phyloP scores from a whole-genome alignment of 2,329 filamentous ascomycete species.

The Fusarium sublunatum region DNA sequence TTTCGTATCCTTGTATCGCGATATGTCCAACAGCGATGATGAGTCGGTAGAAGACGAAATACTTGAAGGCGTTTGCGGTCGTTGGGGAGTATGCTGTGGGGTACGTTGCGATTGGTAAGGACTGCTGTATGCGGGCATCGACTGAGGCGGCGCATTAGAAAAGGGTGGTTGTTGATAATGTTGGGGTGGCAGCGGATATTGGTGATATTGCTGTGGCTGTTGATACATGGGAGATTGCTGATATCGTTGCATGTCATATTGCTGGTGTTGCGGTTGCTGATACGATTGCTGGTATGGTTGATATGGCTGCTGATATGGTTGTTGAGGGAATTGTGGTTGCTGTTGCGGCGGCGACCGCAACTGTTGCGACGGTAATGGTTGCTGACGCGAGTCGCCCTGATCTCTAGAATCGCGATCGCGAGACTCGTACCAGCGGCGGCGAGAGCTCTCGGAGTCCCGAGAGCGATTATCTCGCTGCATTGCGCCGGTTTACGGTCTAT shows the following conservation, averaged over 20 bases:
- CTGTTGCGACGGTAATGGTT: conserved; percentile 21
- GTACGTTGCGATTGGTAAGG: conserved; percentile 33
- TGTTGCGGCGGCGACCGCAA: conserved; percentile 23
- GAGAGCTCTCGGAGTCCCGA: conserved; percentile 66
- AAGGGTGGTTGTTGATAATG: conserved; percentile 36
- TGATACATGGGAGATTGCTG: conserved; percentile 40
- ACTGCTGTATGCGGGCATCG: conserved; percentile 35
- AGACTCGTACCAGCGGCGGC: conserved; percentile 59
- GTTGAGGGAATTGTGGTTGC: conserved; percentile 33
- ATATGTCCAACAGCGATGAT: conserved; percentile 74
- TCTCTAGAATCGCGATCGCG: conserved; percentile 51
- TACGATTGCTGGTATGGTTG: conserved; percentile 20
- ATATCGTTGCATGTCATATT: conserved; percentile 33
- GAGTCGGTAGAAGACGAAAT: conserved; percentile 62
- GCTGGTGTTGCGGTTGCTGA: conserved; percentile 29
- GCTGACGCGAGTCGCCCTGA: conserved; percentile 42
- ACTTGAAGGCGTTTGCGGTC: conserved; percentile 50
- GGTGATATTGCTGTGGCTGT: conserved; percentile 36
- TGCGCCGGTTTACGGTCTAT: conserved; percentile 47
- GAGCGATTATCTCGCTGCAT: conserved; percentile 68
- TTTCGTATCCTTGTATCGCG: conserved; percentile 60
- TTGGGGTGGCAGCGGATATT: conserved; percentile 25
- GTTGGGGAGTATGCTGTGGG: conserved; percentile 36
- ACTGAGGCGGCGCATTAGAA: conserved; percentile 33
- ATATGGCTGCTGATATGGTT: conserved; percentile 23